Conservation (phyloP, 2,329 filamentous ascomycete genomes). For the Ophiostoma piceae region DNA sequence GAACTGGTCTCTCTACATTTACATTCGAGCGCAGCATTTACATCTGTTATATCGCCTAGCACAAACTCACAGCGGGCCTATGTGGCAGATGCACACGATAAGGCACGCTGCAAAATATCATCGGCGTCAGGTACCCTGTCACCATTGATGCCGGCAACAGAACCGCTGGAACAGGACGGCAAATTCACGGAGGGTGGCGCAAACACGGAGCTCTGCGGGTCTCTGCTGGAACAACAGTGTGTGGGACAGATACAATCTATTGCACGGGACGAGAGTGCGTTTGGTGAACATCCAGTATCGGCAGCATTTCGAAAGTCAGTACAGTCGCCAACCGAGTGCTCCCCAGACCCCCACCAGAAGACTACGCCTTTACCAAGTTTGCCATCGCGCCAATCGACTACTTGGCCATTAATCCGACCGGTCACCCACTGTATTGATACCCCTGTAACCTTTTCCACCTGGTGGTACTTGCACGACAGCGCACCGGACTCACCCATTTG, state of each 20-base stretch:
- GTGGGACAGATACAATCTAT: not conserved
- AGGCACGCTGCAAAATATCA: not conserved
- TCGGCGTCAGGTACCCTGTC: too few relatives aligned
- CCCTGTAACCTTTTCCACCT: conserved; percentile 31
- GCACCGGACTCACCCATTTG: conserved; percentile 38
- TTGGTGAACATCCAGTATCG: not conserved
- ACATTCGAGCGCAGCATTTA: not conserved
- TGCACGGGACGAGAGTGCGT: not conserved
- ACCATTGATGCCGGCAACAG: not conserved
- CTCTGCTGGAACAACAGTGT: not conserved
- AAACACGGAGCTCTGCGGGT: not conserved
- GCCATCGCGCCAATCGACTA: not conserved
- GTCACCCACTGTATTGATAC: conserved; percentile 31
- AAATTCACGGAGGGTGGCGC: not conserved
- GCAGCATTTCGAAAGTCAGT: not conserved
- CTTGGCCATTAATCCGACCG: not conserved
- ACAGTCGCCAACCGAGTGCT: not conserved
- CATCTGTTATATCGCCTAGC: not conserved
- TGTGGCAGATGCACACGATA: not conserved
- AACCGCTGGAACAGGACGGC: not conserved
- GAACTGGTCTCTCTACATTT: not conserved
- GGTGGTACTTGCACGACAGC: conserved; percentile 37
- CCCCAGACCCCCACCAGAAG: not conserved
- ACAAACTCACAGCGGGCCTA: not conserved
- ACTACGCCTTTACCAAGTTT: not conserved